Conservation (phyloP, 1,139 yeast species). For the Yamadazyma sp. region DNA sequence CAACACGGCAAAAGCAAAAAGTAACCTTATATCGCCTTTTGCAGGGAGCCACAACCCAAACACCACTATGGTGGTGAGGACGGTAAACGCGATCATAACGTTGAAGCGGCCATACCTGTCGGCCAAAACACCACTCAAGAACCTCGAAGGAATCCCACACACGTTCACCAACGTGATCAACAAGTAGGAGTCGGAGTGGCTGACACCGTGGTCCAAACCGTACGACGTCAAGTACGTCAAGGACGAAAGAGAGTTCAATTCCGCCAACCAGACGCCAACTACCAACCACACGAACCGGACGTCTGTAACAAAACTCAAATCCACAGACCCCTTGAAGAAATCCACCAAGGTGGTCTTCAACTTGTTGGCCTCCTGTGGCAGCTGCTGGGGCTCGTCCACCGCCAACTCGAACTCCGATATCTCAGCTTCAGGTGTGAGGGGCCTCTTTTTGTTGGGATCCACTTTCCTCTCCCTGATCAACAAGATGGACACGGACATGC, state of each 20-base stretch:
- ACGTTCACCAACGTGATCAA: slow-evolving; percentile 47
- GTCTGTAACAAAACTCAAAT: slow-evolving; percentile 44
- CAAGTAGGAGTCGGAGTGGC: slow-evolving; percentile 41
- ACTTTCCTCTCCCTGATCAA: slow-evolving; percentile 44
- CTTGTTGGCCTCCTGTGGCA: neutral
- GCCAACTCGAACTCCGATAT: neutral
- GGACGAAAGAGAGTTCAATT: slow-evolving; percentile 50
- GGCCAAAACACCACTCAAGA: slow-evolving; percentile 47
- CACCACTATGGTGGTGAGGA: slow-evolving; percentile 35
- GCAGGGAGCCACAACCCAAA: slow-evolving; percentile 51
- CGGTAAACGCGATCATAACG: slow-evolving; percentile 44
- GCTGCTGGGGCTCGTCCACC: neutral
- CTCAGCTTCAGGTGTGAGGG: neutral
- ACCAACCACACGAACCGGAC: slow-evolving; percentile 37
- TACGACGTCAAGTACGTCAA: slow-evolving; percentile 54
- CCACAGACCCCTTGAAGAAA: slow-evolving; percentile 32
- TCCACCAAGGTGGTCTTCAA: slow-evolving; percentile 1
- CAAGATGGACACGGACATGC: slow-evolving; percentile 35
- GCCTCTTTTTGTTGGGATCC: neutral
- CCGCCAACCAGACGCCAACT: slow-evolving; percentile 46
- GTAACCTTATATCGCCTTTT: slow-evolving; percentile 15
- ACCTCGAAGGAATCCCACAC: slow-evolving; percentile 49
- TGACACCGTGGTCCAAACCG: slow-evolving; percentile 43
- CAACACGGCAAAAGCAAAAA: slow-evolving; percentile 26
- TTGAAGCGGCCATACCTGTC: slow-evolving; percentile 54